Conservation (phyloP, 2,329 filamentous ascomycete species). For the Penicillium sp. region DNA sequence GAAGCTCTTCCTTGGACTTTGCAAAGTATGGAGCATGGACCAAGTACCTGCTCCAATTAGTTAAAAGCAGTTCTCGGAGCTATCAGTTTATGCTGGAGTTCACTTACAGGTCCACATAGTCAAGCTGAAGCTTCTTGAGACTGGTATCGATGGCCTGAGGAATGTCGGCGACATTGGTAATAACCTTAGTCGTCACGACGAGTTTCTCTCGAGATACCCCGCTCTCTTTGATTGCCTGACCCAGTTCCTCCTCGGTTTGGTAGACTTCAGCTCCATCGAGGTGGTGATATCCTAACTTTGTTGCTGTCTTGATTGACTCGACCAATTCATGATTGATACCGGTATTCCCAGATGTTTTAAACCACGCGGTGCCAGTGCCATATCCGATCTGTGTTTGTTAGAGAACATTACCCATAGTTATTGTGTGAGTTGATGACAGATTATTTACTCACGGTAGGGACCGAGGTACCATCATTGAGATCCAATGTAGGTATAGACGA, state of each 20-base stretch:
- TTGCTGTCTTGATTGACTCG: slow-evolving; percentile 49
- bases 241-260: slow-evolving; percentile 43
- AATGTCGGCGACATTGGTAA: slow-evolving; percentile 47
- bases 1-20: slow-evolving; percentile 46
- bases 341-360: slow-evolving; percentile 44
- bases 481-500: slow-evolving; percentile 39
- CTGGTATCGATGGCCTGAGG: slow-evolving; percentile 47
- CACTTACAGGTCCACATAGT: slow-evolving; percentile 54
- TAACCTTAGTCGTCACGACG: slow-evolving; percentile 52
- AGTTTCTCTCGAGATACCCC: slow-evolving; percentile 41
- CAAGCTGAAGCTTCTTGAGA: slow-evolving; percentile 52
- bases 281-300: slow-evolving; percentile 53
- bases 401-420: neutral
- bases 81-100: neutral
- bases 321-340: slow-evolving; percentile 48
- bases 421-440: neutral
- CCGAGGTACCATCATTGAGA: slow-evolving; percentile 49
- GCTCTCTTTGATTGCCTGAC: slow-evolving; percentile 42
- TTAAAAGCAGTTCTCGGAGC: neutral
- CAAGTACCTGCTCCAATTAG: slow-evolving; percentile 42
- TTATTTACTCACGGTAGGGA: slow-evolving; percentile 46
- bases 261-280: slow-evolving; percentile 56
- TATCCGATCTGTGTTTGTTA: slow-evolving; percentile 45
- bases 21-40: slow-evolving; percentile 55
- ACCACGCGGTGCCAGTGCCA: slow-evolving; percentile 58